Percentiles rank a stretch among this genome's conserved stretches.
phyloP scores from a whole-genome alignment of 805 yeast genomes.

The Kluyveromyces starmeri region DNA sequence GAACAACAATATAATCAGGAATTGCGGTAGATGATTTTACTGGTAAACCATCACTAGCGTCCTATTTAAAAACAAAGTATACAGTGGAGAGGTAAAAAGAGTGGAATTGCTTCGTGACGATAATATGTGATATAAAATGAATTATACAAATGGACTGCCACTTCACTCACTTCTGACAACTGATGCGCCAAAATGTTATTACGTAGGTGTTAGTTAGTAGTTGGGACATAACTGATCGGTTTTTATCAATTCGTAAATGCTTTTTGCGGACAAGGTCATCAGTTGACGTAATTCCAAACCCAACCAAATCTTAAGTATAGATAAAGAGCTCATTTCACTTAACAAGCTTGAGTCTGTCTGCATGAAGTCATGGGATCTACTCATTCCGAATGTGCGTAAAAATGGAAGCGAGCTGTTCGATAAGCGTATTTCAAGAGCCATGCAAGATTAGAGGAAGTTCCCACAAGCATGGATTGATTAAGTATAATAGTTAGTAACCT shows the following conservation, averaged over 20 bases:
- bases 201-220: no score
- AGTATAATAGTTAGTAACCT: neutral
- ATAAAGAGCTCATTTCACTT: conserved; percentile 49
- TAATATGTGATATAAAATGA: no score
- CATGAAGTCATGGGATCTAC: conserved; percentile 34
- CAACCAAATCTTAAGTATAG: conserved; percentile 86
- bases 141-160: no score
- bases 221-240: conserved; percentile 62
- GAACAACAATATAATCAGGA: no score
- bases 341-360: conserved; percentile 41
- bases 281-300: conserved; percentile 84
- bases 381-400: conserved; percentile 65
- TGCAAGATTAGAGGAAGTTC: conserved; percentile 3
- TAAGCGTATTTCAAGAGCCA: no score
- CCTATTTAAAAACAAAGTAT: no score
- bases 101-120: no score
- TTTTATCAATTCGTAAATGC: conserved; percentile 48
- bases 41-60: no score
- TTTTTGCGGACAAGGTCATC: conserved; percentile 74
- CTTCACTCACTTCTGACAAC: no score
- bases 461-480: neutral
- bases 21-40: no score
- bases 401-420: conserved; percentile 66
- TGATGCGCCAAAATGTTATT: no score
- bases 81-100: no score